Conservation (phyloP, 1,284 basidiomycete genomes). For the Puccinia brachypodii region DNA sequence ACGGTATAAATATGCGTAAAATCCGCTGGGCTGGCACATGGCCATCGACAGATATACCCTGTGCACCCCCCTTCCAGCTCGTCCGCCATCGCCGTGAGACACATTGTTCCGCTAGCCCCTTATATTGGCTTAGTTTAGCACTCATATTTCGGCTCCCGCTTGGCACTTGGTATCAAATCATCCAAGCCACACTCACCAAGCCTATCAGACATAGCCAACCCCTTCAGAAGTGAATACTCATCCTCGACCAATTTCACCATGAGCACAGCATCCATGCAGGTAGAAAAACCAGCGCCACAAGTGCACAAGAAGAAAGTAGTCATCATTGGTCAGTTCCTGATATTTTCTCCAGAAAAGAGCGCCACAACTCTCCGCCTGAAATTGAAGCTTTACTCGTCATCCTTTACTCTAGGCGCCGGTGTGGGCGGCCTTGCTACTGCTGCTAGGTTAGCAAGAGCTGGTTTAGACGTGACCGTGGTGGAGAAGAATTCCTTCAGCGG, state of each 20-base stretch:
- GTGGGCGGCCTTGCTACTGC: constrained; percentile 61
- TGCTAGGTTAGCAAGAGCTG: constrained; percentile 60
- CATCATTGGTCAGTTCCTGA: constrained; percentile 40
- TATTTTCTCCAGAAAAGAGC: background rate
- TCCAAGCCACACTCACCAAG: background rate
- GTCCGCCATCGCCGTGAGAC: background rate
- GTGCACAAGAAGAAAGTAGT: constrained; percentile 40
- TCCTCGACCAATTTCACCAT: background rate
- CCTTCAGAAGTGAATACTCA: background rate
- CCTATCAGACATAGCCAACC: background rate
- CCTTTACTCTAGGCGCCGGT: constrained; percentile 57
- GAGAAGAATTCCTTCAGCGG: constrained; percentile 61
- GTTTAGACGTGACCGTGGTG: constrained; percentile 60
- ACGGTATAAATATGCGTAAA: background rate
- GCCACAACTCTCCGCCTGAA: too few species aligned
- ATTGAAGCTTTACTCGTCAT: background rate
- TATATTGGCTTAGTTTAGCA: background rate
- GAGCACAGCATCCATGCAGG: constrained; percentile 3
- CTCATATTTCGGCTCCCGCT: background rate
- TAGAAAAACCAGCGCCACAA: constrained; percentile 12
- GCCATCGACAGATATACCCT: background rate
- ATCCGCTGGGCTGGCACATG: background rate
- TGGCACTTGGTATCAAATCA: background rate
- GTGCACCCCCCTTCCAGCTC: background rate
- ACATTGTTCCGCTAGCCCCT: background rate